These are phyloP conservation scores for Rhododendron ferrugineum DNA, from an alignment of 148 eudicot species.

Conservation along the genomic window DNA sequence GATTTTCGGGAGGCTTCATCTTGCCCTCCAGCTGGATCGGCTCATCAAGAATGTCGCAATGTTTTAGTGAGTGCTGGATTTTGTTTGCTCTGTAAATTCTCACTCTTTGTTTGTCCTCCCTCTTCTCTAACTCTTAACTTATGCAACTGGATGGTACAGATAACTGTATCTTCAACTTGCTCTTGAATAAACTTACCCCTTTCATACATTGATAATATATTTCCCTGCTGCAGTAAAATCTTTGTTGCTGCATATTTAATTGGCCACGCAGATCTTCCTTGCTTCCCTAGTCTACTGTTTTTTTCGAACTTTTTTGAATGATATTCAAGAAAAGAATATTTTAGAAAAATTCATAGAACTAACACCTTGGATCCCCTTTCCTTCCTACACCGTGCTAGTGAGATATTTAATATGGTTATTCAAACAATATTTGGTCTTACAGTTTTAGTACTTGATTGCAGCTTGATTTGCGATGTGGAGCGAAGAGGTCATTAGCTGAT, in stretches of 20 bases:
- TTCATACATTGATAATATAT: background rate
- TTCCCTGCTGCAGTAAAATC: background rate
- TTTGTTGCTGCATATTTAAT: background rate
- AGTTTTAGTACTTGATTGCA: slow-evolving; percentile 45
- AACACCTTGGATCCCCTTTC: background rate
- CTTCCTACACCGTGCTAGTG: background rate
- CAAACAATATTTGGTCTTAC: slow-evolving; percentile 17
- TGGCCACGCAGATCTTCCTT: background rate
- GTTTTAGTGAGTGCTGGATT: slow-evolving; percentile 65
- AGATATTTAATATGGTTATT: background rate
- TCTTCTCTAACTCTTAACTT: background rate
- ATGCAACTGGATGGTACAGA: background rate
- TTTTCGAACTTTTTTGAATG: background rate
- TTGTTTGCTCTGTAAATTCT: background rate
- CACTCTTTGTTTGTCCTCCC: background rate
- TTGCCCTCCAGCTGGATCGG: slow-evolving; percentile 83
- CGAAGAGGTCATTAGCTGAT: slow-evolving; percentile 78
- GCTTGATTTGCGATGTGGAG: slow-evolving; percentile 91
- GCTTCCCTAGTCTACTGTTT: background rate
- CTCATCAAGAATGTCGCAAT: slow-evolving; percentile 86
- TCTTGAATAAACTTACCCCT: background rate
- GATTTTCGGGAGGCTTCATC: slow-evolving; percentile 88
- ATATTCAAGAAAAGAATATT: too few relatives aligned
- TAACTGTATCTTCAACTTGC: background rate
- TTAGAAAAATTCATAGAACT: background rate